Evolutionary conservation across 192 early-diverging fungal species (phyloP).

Genomic region (Umbelopsis sp.): DNA sequence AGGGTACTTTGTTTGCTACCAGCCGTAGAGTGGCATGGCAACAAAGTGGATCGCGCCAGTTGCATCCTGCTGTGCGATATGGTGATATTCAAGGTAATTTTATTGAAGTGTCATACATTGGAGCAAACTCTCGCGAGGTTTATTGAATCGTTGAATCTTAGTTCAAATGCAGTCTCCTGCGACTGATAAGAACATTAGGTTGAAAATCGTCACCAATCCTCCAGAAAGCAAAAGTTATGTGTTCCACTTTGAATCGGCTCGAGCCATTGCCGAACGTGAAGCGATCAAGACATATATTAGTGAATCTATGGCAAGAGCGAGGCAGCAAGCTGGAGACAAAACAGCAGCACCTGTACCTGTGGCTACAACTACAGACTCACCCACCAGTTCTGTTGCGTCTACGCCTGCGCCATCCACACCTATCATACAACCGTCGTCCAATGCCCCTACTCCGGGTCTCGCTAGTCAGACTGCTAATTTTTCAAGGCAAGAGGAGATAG

Average conservation of each 20-base stretch:
- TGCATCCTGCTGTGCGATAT: conserved; percentile 36
- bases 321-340: conserved; percentile 16
- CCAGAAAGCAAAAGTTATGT: conserved; percentile 34
- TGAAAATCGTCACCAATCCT: conserved; percentile 34
- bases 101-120: not conserved
- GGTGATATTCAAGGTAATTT: conserved; percentile 31
- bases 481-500: conserved; percentile 57
- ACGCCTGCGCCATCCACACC: conserved; percentile 13
- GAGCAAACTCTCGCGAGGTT: not conserved
- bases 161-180: conserved; percentile 4
- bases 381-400: conserved; percentile 3
- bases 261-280: conserved; percentile 30
- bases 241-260: conserved; percentile 33
- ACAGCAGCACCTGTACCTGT: conserved; percentile 9
- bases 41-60: conserved; percentile 30
- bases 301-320: conserved; percentile 29
- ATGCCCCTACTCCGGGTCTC: conserved; percentile 1
- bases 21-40: conserved; percentile 38
- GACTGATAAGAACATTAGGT: not conserved
- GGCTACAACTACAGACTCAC: not conserved
- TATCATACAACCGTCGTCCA: not conserved
- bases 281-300: conserved; percentile 36
- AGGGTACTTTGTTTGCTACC: conserved; percentile 42
- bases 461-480: conserved; percentile 6
- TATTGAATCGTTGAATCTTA: not conserved